Evolutionary conservation across 108 stramenopile genomes (phyloP).

Genomic region (Craspedostauros australis): DNA sequence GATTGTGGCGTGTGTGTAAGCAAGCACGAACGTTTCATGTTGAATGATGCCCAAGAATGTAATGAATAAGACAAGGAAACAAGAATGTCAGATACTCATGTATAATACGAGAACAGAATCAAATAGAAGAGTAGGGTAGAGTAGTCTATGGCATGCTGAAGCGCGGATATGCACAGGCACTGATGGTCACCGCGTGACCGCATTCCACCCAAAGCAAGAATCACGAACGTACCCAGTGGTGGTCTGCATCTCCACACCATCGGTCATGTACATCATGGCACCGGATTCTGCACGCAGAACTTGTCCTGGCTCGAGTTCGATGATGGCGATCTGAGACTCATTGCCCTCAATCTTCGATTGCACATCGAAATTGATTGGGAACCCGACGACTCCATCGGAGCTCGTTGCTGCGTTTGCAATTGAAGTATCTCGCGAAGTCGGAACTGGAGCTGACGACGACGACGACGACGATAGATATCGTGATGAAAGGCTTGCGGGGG

Average conservation of each 20-base stretch:
- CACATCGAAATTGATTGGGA: conserved; percentile 84
- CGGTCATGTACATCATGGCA: conserved; percentile 89
- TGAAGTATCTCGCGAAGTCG: too few relatives aligned
- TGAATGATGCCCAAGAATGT: too few relatives aligned
- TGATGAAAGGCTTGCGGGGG: too few relatives aligned
- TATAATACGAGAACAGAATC: not conserved
- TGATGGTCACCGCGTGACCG: not conserved
- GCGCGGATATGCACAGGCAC: not conserved
- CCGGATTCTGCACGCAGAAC: conserved; percentile 84
- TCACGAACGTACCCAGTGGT: conserved; percentile 52
- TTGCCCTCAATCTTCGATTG: conserved; percentile 72
- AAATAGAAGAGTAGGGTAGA: too few relatives aligned
- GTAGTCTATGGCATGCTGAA: too few relatives aligned
- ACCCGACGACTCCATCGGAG: conserved; percentile 67
- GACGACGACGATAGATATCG: too few relatives aligned
- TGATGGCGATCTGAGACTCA: conserved; percentile 79
- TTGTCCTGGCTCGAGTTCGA: conserved; percentile 68
- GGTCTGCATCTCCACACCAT: conserved; percentile 85
- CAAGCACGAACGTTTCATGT: too few relatives aligned
- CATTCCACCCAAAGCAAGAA: not conserved
- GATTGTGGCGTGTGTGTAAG: too few relatives aligned
- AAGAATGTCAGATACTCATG: too few relatives aligned
- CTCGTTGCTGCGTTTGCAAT: too few relatives aligned
- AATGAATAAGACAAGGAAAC: too few relatives aligned
- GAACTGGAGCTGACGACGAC: too few relatives aligned